Conservation (phyloP, 306 rosid species). For the Vachellia collinsii region DNA sequence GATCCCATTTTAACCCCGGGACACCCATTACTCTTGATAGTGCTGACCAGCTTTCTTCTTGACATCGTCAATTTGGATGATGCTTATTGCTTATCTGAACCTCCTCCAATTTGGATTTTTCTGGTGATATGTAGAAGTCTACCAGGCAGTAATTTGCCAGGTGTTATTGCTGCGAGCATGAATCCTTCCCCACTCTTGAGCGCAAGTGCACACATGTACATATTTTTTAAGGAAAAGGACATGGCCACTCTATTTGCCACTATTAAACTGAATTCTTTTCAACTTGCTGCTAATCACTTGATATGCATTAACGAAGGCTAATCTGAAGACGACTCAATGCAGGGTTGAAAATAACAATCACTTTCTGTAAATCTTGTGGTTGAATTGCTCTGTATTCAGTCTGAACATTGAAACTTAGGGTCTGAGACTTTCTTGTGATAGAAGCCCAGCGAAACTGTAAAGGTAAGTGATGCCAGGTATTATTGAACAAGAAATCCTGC, state of each 20-base stretch:
- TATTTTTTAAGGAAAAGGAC: neutral
- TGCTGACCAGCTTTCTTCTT: conserved; percentile 35
- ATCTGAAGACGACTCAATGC: conserved; percentile 10
- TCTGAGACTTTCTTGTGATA: conserved; percentile 6
- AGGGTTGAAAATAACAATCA: neutral
- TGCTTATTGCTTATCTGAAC: conserved; percentile 30
- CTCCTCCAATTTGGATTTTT: conserved; percentile 24
- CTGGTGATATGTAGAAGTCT: conserved; percentile 13
- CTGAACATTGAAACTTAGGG: neutral
- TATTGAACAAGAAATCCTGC: conserved; percentile 32
- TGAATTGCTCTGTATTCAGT: neutral
- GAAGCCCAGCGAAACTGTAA: conserved; percentile 25
- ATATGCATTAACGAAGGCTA: neutral
- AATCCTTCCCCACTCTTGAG: neutral
- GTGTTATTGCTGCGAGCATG: too few relatives aligned
- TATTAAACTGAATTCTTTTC: conserved; percentile 7
- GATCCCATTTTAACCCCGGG: conserved; percentile 41
- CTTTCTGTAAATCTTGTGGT: neutral
- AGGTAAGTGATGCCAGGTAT: conserved; percentile 31
- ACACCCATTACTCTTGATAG: conserved; percentile 38
- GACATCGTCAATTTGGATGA: conserved; percentile 23
- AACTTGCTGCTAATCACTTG: conserved; percentile 16
- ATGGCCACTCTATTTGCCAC: neutral
- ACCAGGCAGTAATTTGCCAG: neutral
- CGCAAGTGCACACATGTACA: neutral